Conservation (phyloP, 257 asterid species). For the Avicennia marina region DNA sequence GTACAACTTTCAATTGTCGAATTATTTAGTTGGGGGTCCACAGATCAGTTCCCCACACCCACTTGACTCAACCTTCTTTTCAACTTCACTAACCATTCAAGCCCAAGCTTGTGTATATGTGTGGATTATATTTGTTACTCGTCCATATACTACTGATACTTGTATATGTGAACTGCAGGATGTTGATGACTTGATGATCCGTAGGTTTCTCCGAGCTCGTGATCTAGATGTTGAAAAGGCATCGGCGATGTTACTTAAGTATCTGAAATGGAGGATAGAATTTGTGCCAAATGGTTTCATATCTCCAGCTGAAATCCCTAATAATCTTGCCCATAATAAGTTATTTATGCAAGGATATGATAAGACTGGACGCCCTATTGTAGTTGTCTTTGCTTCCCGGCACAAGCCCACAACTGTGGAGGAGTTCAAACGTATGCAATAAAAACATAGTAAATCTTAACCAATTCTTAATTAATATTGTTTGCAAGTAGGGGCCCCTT, state of each 20-base stretch:
- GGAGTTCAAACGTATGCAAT: constrained; percentile 74
- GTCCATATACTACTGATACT: too few species aligned
- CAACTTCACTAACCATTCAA: too few species aligned
- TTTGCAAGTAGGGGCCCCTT: background rate
- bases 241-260: constrained; percentile 59
- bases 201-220: constrained; percentile 87
- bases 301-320: constrained; percentile 51
- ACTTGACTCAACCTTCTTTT: too few species aligned
- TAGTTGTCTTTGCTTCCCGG: constrained; percentile 52
- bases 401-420: constrained; percentile 61
- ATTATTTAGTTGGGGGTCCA: too few species aligned
- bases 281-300: constrained; percentile 50
- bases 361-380: constrained; percentile 70
- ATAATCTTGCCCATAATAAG: constrained; percentile 63
- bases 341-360: constrained; percentile 82
- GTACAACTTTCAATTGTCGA: too few species aligned
- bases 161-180: constrained; percentile 38
- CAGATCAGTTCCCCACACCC: too few species aligned
- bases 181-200: constrained; percentile 65
- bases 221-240: constrained; percentile 91
- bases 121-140: too few species aligned
- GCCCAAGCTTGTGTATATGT: too few species aligned
- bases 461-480: background rate
- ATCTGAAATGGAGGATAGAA: constrained; percentile 77
- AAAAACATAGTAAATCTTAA: background rate